Evolutionary conservation across 2,329 filamentous ascomycete species (phyloP).

Genomic region (Fusarium brachygibbosum): DNA sequence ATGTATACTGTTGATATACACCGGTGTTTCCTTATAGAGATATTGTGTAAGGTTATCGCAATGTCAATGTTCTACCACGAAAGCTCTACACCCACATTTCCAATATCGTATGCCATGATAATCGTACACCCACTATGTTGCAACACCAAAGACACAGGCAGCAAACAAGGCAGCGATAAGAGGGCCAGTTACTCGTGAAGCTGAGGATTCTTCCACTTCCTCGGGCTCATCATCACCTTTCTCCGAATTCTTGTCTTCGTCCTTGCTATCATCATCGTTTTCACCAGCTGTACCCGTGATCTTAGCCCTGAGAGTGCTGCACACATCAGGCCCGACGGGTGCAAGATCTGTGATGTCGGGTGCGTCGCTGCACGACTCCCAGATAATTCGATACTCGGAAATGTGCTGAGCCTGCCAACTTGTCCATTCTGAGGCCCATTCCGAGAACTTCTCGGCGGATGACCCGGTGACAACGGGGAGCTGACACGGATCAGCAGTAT

Average conservation of each 20-base stretch:
- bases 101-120: too few relatives aligned
- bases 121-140: background rate
- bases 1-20: too few relatives aligned
- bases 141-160: background rate
- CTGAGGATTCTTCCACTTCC: background rate
- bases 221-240: background rate
- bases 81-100: too few relatives aligned
- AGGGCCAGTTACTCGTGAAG: background rate
- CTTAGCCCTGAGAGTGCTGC: constrained; percentile 13
- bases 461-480: background rate
- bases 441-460: background rate
- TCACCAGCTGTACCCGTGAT: constrained; percentile 5
- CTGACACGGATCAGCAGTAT: constrained; percentile 1
- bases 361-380: constrained; percentile 5
- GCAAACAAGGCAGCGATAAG: background rate
- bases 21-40: too few relatives aligned
- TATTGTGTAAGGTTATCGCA: too few relatives aligned
- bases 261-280: background rate
- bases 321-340: constrained; percentile 10
- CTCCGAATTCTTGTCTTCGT: background rate
- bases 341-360: constrained; percentile 7
- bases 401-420: constrained; percentile 9
- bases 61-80: too few relatives aligned
- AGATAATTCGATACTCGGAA: background rate
- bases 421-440: constrained; percentile 13